Conservation (phyloP, 257 asterid species). For the Jaltomata sinuosa region DNA sequence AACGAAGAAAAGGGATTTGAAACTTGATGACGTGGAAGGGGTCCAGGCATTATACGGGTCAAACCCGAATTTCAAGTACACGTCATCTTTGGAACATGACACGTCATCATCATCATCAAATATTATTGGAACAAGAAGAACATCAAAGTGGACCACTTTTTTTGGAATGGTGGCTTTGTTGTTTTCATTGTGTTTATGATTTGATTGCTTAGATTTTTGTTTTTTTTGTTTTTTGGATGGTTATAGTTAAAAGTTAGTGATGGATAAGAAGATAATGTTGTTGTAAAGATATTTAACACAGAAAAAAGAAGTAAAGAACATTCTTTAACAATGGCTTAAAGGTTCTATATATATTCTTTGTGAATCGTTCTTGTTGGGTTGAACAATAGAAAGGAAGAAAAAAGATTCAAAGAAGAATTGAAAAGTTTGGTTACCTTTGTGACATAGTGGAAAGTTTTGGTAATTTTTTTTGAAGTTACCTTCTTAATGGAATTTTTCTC, state of each 20-base stretch:
- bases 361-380: constrained; percentile 1
- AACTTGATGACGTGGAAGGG: constrained; percentile 77
- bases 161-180: constrained; percentile 8
- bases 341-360: neutral
- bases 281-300: neutral
- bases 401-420: neutral
- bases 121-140: constrained; percentile 6
- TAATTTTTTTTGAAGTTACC: too few species aligned
- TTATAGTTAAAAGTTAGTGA: neutral
- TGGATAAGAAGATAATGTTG: neutral
- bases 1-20: constrained; percentile 60
- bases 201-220: neutral
- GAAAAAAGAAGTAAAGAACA: constrained; percentile 7
- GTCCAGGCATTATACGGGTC: constrained; percentile 74
- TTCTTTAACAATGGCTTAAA: neutral
- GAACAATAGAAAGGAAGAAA: neutral
- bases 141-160: constrained; percentile 23
- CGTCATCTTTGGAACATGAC: constrained; percentile 45
- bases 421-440: neutral
- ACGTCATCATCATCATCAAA: constrained; percentile 40
- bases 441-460: neutral
- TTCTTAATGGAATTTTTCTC: neutral
- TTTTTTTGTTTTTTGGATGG: neutral
- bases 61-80: constrained; percentile 52
- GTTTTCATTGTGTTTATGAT: constrained; percentile 23